These are phyloP conservation scores for Penicillium soppii DNA, from an alignment of 495 filamentous ascomycete genomes.

Conservation along the genomic window DNA sequence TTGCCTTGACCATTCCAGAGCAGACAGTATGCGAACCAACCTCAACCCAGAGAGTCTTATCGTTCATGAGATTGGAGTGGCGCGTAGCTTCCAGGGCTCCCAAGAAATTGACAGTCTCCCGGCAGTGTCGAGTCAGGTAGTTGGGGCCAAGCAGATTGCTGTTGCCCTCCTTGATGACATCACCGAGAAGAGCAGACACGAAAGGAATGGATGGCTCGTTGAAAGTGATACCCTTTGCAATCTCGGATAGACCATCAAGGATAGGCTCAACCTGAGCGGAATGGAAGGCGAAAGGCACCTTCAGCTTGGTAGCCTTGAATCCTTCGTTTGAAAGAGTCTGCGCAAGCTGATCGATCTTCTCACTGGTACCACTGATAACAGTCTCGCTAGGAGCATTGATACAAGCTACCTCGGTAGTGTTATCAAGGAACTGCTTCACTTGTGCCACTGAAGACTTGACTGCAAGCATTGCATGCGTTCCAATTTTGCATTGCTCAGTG, in stretches of 20 bases:
- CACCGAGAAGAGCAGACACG: conserved; percentile 67
- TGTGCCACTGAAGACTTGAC: conserved; percentile 38
- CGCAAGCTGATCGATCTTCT: conserved; percentile 54
- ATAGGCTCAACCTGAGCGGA: conserved; percentile 79
- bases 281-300: conserved; percentile 80
- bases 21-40: conserved; percentile 70
- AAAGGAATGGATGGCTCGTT: conserved; percentile 62
- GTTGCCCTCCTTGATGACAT: conserved; percentile 53
- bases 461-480: conserved; percentile 65
- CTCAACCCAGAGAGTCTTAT: conserved; percentile 56
- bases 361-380: conserved; percentile 47
- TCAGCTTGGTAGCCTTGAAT: conserved; percentile 67
- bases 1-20: conserved; percentile 67
- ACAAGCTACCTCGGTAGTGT: conserved; percentile 48
- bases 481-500: conserved; percentile 64
- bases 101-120: conserved; percentile 74
- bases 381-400: conserved; percentile 52
- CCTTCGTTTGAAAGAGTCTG: conserved; percentile 53
- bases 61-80: conserved; percentile 43
- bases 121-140: conserved; percentile 67
- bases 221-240: conserved; percentile 60
- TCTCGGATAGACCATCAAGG: conserved; percentile 60
- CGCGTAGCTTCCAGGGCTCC: conserved; percentile 57
- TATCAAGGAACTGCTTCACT: conserved; percentile 29
- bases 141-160: conserved; percentile 49